Evolutionary conservation across 495 filamentous ascomycete species (phyloP), one percentile per base, ranked within the genome.

Genomic region (Penicillium coffeae): DNA sequence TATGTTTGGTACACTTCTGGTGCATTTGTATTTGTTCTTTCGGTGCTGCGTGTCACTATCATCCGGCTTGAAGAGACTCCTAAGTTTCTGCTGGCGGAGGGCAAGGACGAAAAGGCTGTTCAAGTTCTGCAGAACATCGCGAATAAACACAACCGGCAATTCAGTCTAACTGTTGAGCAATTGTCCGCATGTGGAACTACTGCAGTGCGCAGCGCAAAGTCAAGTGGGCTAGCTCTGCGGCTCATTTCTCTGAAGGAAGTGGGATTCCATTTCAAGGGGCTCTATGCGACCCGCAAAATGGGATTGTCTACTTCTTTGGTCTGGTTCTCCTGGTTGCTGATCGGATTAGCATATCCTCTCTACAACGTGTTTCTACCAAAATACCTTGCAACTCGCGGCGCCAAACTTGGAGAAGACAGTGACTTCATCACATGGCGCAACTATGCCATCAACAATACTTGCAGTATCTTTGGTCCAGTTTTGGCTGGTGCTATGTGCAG

Each of bases 31-130:
- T 76, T 89, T 38, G 63, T 81, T 38, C 77, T 90, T 68, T 81
- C 76, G 13, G 61, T 88, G 33, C 63, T 80, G 2, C 83, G 87
- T 16, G 58, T 89, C n/a, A 83, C 80, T 2, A 70, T 89, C 45
- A 78, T 90, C 54, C 75, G 78, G 1, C 69, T 89, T 3, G 68
- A 73, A 15, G 85, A 90, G 49, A 88, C 87, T 0, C 86, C 87
- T 16, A 89, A 88, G 51, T 89, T 83, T 56, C 78, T 88, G 1
- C 58, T 90, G 16, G 74, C 74, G 19, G 70, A 81, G 42, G 85
- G 85, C 7, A 73, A 78, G 34, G 86, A 89, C 50, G 76, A 69
- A 3, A 63, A 84, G 48, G 74, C 83, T 0, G 78, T 88, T 38
- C 62, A 74, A 1, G 82, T 76, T 1, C 69, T 90, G 8, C 75